Evolutionary conservation across 2,329 filamentous ascomycete species (phyloP).

Genomic region (Beauveria sp.): DNA sequence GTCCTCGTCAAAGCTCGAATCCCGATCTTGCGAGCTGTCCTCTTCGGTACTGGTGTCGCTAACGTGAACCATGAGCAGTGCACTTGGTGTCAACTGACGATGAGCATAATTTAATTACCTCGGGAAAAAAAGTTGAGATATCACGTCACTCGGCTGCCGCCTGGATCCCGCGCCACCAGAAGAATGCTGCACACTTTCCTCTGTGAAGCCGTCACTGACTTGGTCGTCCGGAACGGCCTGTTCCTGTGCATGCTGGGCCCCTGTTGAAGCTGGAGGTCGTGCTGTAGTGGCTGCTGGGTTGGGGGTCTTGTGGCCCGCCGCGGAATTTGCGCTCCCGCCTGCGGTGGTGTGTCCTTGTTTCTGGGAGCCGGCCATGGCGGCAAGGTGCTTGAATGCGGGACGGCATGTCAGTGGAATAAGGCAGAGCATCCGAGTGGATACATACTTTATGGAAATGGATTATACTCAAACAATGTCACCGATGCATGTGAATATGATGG

Average conservation of each 20-base stretch:
- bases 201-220: neutral
- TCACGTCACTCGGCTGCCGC: neutral
- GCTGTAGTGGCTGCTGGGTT: neutral
- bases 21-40: neutral
- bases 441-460: neutral
- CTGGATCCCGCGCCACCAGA: too few relatives aligned
- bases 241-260: neutral
- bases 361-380: neutral
- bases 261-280: neutral
- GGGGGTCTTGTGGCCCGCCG: neutral
- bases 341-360: neutral
- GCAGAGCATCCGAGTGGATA: neutral
- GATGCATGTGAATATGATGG: neutral
- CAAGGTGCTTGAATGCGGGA: neutral
- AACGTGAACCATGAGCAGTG: neutral
- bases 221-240: neutral
- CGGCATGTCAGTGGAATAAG: neutral
- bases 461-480: neutral
- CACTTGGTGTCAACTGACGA: neutral
- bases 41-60: neutral
- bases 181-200: neutral
- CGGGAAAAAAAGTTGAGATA: neutral
- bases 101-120: neutral
- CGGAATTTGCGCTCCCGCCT: neutral
- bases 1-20: too few relatives aligned